Evolutionary conservation across 2,329 filamentous ascomycete genomes (phyloP).

Genomic region (Colletotrichum neosansevieriae): DNA sequence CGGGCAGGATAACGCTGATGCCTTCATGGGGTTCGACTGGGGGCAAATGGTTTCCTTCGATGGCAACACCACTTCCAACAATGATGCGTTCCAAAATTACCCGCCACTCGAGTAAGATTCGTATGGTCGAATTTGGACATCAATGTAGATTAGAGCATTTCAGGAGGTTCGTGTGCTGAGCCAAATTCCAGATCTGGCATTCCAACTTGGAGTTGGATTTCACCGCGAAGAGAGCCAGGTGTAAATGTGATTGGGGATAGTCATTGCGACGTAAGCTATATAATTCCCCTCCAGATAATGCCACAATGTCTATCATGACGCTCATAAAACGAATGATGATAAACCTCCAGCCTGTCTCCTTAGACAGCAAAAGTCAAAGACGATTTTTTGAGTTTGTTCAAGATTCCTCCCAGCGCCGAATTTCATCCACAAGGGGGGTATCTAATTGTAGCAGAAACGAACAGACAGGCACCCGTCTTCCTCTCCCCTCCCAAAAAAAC

Average conservation of each 20-base stretch:
- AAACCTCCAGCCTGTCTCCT: background rate
- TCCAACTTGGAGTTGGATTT: background rate
- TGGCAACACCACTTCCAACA: background rate
- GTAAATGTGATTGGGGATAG: background rate
- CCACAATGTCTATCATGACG: slow-evolving; percentile 7
- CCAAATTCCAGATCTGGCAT: too few species aligned
- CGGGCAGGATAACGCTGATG: too few species aligned
- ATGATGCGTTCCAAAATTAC: background rate
- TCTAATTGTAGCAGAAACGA: slow-evolving; percentile 41
- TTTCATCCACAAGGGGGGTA: slow-evolving; percentile 42
- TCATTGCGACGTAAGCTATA: slow-evolving; percentile 32
- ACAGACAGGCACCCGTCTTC: slow-evolving; percentile 31
- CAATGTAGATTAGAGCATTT: too few species aligned
- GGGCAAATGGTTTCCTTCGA: background rate
- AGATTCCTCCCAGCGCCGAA: slow-evolving; percentile 28
- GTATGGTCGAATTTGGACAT: too few species aligned
- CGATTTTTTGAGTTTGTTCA: slow-evolving; percentile 29
- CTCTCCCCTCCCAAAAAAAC: slow-evolving; percentile 19
- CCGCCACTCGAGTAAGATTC: background rate
- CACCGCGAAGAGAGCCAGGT: background rate
- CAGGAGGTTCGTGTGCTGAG: too few species aligned
- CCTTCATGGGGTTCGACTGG: background rate
- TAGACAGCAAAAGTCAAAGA: background rate
- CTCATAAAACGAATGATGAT: slow-evolving; percentile 35
- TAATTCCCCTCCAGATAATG: background rate